These are phyloP conservation scores for Triangularia verruculosa DNA, from an alignment of 2,329 filamentous ascomycete genomes.

Conservation along the genomic window DNA sequence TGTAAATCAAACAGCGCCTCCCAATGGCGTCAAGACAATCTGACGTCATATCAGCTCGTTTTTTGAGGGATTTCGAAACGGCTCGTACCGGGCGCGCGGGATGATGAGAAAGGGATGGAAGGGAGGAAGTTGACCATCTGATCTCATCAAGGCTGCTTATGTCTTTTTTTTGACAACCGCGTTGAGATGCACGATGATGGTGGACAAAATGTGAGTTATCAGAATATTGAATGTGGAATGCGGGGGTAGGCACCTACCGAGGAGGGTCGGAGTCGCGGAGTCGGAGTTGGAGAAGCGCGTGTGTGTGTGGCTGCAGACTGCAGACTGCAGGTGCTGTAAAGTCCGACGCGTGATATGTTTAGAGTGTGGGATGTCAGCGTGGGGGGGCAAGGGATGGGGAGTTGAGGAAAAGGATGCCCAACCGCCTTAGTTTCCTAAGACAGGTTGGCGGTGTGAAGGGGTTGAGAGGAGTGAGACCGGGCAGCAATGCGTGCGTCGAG, in stretches of 20 bases:
- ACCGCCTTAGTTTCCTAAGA: background rate
- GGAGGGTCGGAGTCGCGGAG: too few relatives aligned
- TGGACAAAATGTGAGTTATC: background rate
- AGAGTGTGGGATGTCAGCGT: background rate
- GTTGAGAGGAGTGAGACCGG: too few relatives aligned
- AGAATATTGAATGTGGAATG: background rate
- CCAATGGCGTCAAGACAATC: background rate
- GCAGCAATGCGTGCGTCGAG: too few relatives aligned
- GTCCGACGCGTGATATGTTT: background rate
- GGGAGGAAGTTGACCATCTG: background rate
- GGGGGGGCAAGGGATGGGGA: too few relatives aligned
- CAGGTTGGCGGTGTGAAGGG: too few relatives aligned
- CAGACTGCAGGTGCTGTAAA: background rate
- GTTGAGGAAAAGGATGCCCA: background rate
- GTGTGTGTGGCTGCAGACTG: background rate
- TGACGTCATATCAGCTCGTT: background rate
- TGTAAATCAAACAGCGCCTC: background rate
- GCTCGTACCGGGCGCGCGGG: background rate
- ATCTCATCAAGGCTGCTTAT: background rate
- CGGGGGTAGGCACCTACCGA: background rate
- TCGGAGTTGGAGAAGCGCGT: background rate
- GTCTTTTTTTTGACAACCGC: background rate
- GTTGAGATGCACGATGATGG: background rate
- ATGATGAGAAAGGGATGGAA: background rate
- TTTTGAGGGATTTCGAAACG: background rate